phyloP scores from a whole-genome alignment of 371 early-diverging fungal species.

The Lichtheimia ornata region DNA sequence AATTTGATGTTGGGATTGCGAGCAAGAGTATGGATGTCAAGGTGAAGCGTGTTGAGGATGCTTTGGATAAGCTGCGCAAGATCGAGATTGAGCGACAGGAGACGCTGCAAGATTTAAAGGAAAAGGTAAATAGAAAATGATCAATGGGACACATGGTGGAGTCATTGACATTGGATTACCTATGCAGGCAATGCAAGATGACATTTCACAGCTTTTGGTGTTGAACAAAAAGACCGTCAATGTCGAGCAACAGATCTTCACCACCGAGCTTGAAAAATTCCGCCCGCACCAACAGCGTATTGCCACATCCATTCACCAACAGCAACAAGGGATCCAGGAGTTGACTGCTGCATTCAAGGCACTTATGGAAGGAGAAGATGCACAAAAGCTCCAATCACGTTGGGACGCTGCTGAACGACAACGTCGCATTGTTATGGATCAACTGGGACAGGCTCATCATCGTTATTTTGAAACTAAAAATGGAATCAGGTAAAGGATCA shows the following conservation, averaged over 20 bases:
- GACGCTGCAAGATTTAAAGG: conserved; percentile 81
- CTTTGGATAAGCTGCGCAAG: conserved; percentile 73
- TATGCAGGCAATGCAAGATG: conserved; percentile 77
- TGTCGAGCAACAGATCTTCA: conserved; percentile 85
- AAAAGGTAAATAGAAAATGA: conserved; percentile 51
- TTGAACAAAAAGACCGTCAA: conserved; percentile 75
- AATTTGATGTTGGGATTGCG: conserved; percentile 41
- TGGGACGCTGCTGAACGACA: conserved; percentile 69
- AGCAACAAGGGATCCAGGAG: conserved; percentile 76
- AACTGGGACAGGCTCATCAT: conserved; percentile 60
- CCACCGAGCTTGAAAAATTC: conserved; percentile 89
- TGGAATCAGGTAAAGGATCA: conserved; percentile 48
- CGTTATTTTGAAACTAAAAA: conserved; percentile 66
- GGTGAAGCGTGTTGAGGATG: conserved; percentile 67
- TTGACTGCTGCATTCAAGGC: conserved; percentile 72
- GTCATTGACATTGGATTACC: neutral
- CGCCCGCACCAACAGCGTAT: conserved; percentile 77
- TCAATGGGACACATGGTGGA: neutral
- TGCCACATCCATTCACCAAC: conserved; percentile 73
- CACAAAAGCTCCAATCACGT: conserved; percentile 63
- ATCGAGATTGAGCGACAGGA: conserved; percentile 80
- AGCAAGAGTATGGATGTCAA: conserved; percentile 40
- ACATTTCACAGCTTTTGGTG: conserved; percentile 84
- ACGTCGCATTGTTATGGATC: conserved; percentile 56
- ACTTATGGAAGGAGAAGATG: conserved; percentile 77